These are phyloP conservation scores for Fusarium ambrosium DNA, from an alignment of 2,329 filamentous ascomycete species.

Conservation along the genomic window DNA sequence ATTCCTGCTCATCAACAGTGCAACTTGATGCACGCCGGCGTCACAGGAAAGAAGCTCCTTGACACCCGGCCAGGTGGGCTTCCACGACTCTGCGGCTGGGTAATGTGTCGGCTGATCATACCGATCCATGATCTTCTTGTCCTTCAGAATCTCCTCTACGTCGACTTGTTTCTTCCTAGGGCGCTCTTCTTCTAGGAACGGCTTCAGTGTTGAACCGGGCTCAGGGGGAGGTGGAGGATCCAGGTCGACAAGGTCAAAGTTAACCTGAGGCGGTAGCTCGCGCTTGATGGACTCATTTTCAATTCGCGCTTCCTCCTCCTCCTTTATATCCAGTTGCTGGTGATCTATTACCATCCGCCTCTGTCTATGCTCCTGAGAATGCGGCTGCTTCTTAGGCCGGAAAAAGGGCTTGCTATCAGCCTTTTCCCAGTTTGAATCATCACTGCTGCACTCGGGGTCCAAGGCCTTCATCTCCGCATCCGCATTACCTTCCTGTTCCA, in stretches of 20 bases:
- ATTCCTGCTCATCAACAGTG: conserved; percentile 28
- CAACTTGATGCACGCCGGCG: conserved; percentile 41
- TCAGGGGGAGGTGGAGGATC: neutral
- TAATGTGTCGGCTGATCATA: neutral
- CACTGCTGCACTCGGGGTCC: conserved; percentile 20
- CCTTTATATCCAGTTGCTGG: too few species aligned
- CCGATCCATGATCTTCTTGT: neutral
- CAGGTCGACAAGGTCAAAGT: neutral
- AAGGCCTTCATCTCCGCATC: neutral
- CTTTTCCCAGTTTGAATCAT: conserved; percentile 34
- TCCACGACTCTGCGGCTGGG: neutral
- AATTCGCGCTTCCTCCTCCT: neutral
- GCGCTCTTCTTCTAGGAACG: conserved; percentile 3
- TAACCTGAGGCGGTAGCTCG: conserved; percentile 25
- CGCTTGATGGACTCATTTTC: conserved; percentile 25
- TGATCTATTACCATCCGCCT: neutral
- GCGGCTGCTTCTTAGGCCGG: conserved; percentile 23
- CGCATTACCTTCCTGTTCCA: neutral
- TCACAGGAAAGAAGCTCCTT: conserved; percentile 43
- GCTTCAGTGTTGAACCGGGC: neutral
- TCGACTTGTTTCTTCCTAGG: neutral
- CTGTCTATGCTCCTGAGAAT: neutral
- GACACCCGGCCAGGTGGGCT: conserved; percentile 41
- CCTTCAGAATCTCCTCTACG: neutral
- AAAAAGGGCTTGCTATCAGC: conserved; percentile 25